These are phyloP conservation scores for Lipomyces oligophaga DNA, from an alignment of 805 yeast genomes.

Conservation along the genomic window DNA sequence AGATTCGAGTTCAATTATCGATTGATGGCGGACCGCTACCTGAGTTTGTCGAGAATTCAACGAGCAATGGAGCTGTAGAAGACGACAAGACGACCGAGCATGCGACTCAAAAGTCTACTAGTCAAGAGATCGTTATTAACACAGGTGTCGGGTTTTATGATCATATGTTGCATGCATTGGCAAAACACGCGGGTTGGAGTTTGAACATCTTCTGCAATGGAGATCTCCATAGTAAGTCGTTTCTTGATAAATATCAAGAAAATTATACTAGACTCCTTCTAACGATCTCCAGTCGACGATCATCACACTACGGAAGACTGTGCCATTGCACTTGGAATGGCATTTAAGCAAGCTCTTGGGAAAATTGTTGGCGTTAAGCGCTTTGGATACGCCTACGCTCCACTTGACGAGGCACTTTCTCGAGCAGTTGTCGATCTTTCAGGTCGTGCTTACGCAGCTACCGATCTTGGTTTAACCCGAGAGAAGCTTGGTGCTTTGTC, in stretches of 20 bases:
- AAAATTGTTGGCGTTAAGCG: conserved; percentile 86
- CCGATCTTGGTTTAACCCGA: conserved; percentile 83
- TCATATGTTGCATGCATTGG: conserved; percentile 96
- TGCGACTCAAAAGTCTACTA: conserved; percentile 64
- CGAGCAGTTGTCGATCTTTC: conserved; percentile 95
- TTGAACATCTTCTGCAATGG: conserved; percentile 85
- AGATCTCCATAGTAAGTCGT: conserved; percentile 60
- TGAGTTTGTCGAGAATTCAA: conserved; percentile 4
- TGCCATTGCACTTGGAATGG: conserved; percentile 85
- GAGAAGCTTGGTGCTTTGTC: conserved; percentile 90
- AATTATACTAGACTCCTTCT: neutral
- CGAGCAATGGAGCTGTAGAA: conserved; percentile 34
- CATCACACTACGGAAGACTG: conserved; percentile 97
- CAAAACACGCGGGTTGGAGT: conserved; percentile 97
- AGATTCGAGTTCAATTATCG: conserved; percentile 77
- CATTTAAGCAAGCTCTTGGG: conserved; percentile 87
- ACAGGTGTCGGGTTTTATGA: conserved; percentile 95
- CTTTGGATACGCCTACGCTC: conserved; percentile 91
- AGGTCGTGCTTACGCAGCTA: conserved; percentile 86
- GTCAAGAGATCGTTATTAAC: conserved; percentile 74
- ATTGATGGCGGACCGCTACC: conserved; percentile 76
- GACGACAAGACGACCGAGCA: conserved; percentile 37
- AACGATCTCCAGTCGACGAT: conserved; percentile 70
- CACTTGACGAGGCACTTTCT: conserved; percentile 91
- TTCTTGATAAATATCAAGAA: neutral